Evolutionary conservation across 1,139 yeast species (phyloP), one percentile per base, ranked within the genome.

Genomic region (Sugiyamaella xylanicola): DNA sequence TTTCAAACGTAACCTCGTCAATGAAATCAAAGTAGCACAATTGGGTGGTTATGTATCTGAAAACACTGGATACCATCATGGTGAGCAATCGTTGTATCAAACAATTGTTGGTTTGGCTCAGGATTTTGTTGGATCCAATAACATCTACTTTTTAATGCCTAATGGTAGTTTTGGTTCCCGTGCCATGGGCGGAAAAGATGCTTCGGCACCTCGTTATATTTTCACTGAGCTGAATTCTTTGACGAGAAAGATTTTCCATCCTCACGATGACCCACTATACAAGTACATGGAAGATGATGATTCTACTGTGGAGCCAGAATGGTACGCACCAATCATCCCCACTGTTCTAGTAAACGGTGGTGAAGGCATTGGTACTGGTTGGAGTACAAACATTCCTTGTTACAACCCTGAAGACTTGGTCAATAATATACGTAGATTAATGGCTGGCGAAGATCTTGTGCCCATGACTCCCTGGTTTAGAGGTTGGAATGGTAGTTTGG

Each of bases 351-450:
- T 95, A 5, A 95, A 95, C 69, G 99, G 99, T 56, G 80, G 95
- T 8, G 99, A 95, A 73, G 99, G 99, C 74, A 95, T 95, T 71
- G 99, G 99, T 63, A 92, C 99, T 51, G 99, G 99, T 64, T 95
- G 99, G 98, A 89, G 97, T 59, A 91, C 99, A 1, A 85, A 83
- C 60, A 87, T 95, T 61, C 99, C 99, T 1, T 84, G 88, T 45
- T 93, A 82, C 72, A 91, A 93, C 68, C 99, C 99, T 0, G 68
- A 72, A 22, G 99, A 93, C 68, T 77, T 95, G 59, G 91, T 90
- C 25, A 76, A 73, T 1, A 93, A 95, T 65, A 75, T 95, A 39
- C 81, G 83, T 56, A 81, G 81, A 45, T 69, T 93, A 64, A 85
- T 95, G 92, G 77, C 78, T 29, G 88, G 85, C 9, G 87, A 89